Percentiles rank a stretch among this genome's conserved stretches.
Evolutionary conservation across 1,284 basidiomycete genomes (phyloP).

Genomic region (Cutaneotrichosporon daszewskae): DNA sequence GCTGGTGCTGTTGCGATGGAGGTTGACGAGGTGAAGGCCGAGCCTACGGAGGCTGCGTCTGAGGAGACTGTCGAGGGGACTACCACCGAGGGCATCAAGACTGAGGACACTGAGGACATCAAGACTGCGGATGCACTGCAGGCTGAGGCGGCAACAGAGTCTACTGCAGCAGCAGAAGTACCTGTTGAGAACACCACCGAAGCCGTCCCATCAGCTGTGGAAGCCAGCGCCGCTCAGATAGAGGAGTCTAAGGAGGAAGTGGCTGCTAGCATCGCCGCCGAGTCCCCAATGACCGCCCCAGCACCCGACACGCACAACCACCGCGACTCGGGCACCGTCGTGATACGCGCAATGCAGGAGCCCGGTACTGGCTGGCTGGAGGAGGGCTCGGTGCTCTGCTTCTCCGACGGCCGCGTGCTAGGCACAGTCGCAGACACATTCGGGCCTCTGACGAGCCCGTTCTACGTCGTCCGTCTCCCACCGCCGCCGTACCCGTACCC

Average conservation of each 20-base stretch:
- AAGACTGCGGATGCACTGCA: too few species aligned
- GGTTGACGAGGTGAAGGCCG: background rate
- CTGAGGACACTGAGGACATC: background rate
- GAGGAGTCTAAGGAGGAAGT: too few species aligned
- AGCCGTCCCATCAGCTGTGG: too few species aligned
- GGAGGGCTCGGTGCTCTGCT: constrained; percentile 52
- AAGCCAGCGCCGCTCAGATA: too few species aligned
- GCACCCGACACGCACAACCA: background rate
- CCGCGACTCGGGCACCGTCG: constrained; percentile 46
- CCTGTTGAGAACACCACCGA: too few species aligned
- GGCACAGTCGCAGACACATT: constrained; percentile 55
- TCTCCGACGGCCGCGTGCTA: constrained; percentile 50
- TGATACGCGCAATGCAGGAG: constrained; percentile 43
- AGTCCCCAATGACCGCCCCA: too few species aligned
- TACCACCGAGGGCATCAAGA: background rate
- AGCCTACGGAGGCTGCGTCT: background rate
- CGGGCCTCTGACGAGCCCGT: constrained; percentile 53
- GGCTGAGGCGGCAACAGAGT: too few species aligned
- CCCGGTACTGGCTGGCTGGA: constrained; percentile 47
- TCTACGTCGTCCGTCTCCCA: constrained; percentile 48
- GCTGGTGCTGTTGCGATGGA: constrained; percentile 1
- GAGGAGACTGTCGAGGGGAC: background rate
- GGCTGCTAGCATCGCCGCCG: too few species aligned
- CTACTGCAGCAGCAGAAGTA: too few species aligned
- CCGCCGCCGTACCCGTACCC: constrained; percentile 44